Conservation (phyloP, 169 alveolate genomes). For the Plasmodium inui region DNA sequence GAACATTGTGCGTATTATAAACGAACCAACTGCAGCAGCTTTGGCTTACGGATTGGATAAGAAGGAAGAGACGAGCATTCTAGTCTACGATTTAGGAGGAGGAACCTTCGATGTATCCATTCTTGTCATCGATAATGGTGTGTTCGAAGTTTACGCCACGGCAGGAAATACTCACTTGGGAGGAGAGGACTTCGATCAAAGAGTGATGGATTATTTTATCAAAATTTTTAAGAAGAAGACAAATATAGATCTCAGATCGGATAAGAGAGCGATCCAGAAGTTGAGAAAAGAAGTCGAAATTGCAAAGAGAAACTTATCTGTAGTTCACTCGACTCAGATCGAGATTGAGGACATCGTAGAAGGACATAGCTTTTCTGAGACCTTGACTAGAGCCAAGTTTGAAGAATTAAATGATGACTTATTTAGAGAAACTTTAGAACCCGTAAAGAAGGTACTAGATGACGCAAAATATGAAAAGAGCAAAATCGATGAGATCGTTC, state of each 20-base stretch:
- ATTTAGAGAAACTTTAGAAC: constrained; percentile 93
- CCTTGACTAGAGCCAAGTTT: constrained; percentile 95
- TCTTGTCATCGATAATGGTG: constrained; percentile 98
- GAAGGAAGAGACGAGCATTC: constrained; percentile 95
- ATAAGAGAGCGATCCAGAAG: constrained; percentile 97
- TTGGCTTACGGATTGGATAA: constrained; percentile 99
- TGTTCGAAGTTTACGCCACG: constrained; percentile 98
- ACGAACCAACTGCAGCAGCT: constrained; percentile 99
- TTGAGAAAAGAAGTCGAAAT: constrained; percentile 98
- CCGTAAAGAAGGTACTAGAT: constrained; percentile 93
- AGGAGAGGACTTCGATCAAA: constrained; percentile 96
- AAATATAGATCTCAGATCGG: constrained; percentile 91
- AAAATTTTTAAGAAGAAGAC: constrained; percentile 94
- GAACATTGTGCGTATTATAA: constrained; percentile 97
- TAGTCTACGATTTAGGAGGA: constrained; percentile 99
- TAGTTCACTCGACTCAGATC: constrained; percentile 92
- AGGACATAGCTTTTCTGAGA: constrained; percentile 93
- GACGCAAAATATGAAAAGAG: constrained; percentile 92
- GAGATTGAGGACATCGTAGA: constrained; percentile 94
- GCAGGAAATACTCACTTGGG: constrained; percentile 99
- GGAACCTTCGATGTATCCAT: constrained; percentile 99
- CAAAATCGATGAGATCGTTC: constrained; percentile 96
- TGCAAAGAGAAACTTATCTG: constrained; percentile 96
- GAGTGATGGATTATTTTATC: constrained; percentile 97
- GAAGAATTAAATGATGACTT: constrained; percentile 94